Evolutionary conservation across 495 filamentous ascomycete species (phyloP).

Genomic region (Penicillium subrubescens): DNA sequence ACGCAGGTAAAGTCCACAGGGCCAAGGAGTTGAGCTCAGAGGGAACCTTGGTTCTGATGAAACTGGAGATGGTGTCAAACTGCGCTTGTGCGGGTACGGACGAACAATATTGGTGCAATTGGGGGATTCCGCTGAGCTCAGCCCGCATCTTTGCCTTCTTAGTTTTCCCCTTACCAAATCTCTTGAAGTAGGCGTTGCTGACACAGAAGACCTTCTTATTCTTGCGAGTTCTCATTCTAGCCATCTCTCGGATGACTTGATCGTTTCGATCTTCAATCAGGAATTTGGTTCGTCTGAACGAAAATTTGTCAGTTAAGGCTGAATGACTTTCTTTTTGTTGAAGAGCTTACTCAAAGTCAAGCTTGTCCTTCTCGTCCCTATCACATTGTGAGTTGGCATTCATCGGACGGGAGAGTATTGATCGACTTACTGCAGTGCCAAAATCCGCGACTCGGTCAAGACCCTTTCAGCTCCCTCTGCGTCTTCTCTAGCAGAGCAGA

Average conservation of each 20-base stretch:
- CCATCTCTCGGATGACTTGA: conserved; percentile 1
- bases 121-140: conserved; percentile 30
- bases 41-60: conserved; percentile 25
- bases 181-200: conserved; percentile 36
- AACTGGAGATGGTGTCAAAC: conserved; percentile 20
- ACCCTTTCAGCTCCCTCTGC: too few species aligned
- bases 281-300: background rate
- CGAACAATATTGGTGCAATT: conserved; percentile 36
- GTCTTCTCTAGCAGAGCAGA: too few species aligned
- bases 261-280: conserved; percentile 19
- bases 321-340: too few species aligned
- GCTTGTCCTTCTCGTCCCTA: conserved; percentile 4
- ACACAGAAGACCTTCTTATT: conserved; percentile 34
- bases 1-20: conserved; percentile 24
- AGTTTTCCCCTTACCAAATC: too few species aligned
- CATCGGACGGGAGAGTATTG: too few species aligned
- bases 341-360: conserved; percentile 23
- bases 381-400: too few species aligned
- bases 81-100: conserved; percentile 31
- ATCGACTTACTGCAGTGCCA: too few species aligned
- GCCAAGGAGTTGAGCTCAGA: conserved; percentile 25
- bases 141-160: too few species aligned
- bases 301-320: background rate
- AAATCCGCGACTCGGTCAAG: too few species aligned
- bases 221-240: background rate